Base-by-base conservation (phyloP, 257 asterid genomes). In the Verbascum thapsus region DNA sequence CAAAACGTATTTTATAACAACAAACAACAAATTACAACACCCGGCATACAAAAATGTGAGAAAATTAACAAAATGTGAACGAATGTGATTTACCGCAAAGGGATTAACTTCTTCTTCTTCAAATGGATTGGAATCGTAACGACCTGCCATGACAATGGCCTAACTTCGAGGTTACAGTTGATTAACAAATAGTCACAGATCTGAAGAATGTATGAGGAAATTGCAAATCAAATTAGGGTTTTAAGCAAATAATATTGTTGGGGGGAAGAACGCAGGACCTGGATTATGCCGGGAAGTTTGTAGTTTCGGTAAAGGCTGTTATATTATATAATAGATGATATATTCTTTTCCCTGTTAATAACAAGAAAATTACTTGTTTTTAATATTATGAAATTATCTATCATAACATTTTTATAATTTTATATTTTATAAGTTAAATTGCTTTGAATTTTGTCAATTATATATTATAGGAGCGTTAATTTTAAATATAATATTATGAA, bases 51-150 rank as follows among this genome's bases (percentile, higher is more conserved):
- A n/a, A n/a, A n/a, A 37, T 17, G 60, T 38, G 11, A 18, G 64
- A 48, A 8, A 26, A 58, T 5, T 43, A 23, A 57, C 9, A 17
- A 10, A 39, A 60, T 49, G 32, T 9, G 20, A 22, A n/a, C n/a
- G n/a, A n/a, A n/a, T n/a, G n/a, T n/a, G n/a, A n/a, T 58, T 70
- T 84, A 91, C 98, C 87, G 95, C 80, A 68, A 88, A 91, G 23
- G 95, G 95, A 35, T 88, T 88, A 63, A 76, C 84, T 72, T 91
- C 90, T 68, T 83, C 95, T 6, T 84, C 98, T 7, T 72, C 89
- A 64, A 91, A 91, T 22, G 96, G 95, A 68, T 91, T 88, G 49
- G 90, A 74, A 68, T 88, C 86, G 68, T 72, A 75, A 66, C 86
- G 83, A 53, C 84, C 87, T 72, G 95, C 95, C 98, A 91, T 91